phyloP scores from a whole-genome alignment of 257 asterid species.

The Lavandula angustifolia region DNA sequence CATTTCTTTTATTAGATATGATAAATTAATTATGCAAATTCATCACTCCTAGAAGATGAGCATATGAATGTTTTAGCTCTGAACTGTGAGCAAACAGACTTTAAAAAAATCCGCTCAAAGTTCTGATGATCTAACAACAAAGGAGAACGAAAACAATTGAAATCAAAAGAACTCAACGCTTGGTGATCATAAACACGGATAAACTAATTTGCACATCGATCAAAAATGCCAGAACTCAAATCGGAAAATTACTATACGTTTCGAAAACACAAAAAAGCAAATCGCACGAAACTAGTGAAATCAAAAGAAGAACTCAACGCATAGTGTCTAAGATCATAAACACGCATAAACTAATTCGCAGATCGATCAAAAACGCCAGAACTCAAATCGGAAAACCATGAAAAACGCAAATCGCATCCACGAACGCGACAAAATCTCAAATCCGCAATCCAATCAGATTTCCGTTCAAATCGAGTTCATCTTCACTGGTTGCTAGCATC shows the following conservation, averaged over 20 bases:
- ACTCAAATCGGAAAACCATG: not conserved
- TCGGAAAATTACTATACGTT: not conserved
- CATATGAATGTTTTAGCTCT: not conserved
- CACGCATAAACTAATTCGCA: not conserved
- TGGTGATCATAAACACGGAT: not conserved
- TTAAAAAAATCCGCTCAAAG: not conserved
- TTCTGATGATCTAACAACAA: not conserved
- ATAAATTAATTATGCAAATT: not conserved
- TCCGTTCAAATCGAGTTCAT: slow-evolving; percentile 13
- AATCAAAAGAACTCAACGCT: too few species aligned
- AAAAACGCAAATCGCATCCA: not conserved
- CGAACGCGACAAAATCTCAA: slow-evolving; percentile 14
- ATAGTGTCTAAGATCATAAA: not conserved
- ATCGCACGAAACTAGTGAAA: not conserved
- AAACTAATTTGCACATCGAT: not conserved
- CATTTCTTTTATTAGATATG: not conserved
- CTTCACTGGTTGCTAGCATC: too few species aligned
- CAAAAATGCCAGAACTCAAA: not conserved
- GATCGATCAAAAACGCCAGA: slow-evolving; percentile 1
- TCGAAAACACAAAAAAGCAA: not conserved
- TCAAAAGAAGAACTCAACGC: too few species aligned
- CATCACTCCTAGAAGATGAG: not conserved
- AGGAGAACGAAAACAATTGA: not conserved
- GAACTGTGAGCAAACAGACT: not conserved
- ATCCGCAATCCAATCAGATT: not conserved